Evolutionary conservation across 192 early-diverging fungal species (phyloP), one percentile per base, ranked within the genome.

Genomic region (Rhizophagus prolifer): DNA sequence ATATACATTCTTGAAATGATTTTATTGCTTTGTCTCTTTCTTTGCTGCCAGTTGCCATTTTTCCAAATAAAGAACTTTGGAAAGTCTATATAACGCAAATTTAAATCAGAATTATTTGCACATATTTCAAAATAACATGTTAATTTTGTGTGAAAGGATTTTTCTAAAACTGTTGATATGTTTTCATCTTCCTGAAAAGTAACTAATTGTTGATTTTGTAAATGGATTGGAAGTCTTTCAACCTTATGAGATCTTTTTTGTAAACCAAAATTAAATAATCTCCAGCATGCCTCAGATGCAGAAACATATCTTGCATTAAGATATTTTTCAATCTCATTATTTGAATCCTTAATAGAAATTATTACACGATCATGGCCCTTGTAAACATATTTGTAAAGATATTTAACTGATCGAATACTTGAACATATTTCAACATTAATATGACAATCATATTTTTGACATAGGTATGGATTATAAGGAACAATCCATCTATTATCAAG

Each of bases 401-500:
- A 85, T 59, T 83, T 81, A 1, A 85, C 74, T 4, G 77, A 70
- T 25, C 58, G 1, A 0, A 80, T 63, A 19, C 70, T 74, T 2
- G 70, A 63, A 63, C 76, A 85, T 19, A 83, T 70, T 28, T 83
- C 80, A 3, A 85, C 80, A 74, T 85, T 81, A 8, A 82, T 79
- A 36, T 82, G 82, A 1, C 79, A 78, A 69, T 81, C 58, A 69
- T 81, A 85, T 74, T 31, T 31, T 82, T 76, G 70, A 60, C 36
- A 21, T 30, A 85, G 46, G 8, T 72, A 83, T 1, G 34, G 74
- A 46, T 82, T 85, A 60, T 85, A 44, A 3, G 82, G 80, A n/a
- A 83, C 77, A 23, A 82, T 54, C 72, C 60, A 80, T 46, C 78
- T 50, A 61, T 83, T 85, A 74, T 83, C 74, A 54, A 65, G 9